Evolutionary conservation across 371 early-diverging fungal genomes (phyloP).

Genomic region (Mucor ambiguus): DNA sequence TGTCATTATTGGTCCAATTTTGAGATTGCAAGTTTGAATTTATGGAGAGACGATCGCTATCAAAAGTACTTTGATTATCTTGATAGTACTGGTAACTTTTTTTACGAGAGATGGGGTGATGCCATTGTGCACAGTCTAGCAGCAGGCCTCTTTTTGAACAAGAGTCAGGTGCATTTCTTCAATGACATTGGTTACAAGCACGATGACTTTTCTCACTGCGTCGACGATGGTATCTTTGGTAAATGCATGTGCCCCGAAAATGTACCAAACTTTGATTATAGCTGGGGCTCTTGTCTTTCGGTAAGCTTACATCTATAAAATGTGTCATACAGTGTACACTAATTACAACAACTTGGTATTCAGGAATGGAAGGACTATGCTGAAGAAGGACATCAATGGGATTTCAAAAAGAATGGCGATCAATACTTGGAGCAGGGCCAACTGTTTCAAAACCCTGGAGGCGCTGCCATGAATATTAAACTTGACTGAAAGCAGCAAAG

Average conservation of each 20-base stretch:
- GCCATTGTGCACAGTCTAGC: slow-evolving; percentile 96
- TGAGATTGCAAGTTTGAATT: slow-evolving; percentile 75
- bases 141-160: slow-evolving; percentile 77
- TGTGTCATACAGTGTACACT: background rate
- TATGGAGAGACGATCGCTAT: slow-evolving; percentile 76
- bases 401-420: slow-evolving; percentile 33
- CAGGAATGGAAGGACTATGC: slow-evolving; percentile 34
- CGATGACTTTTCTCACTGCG: slow-evolving; percentile 45
- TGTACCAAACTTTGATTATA: slow-evolving; percentile 34
- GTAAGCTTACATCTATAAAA: slow-evolving; percentile 10
- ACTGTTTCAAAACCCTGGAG: background rate
- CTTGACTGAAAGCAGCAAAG: background rate
- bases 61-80: slow-evolving; percentile 76
- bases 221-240: slow-evolving; percentile 39
- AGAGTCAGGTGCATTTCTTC: slow-evolving; percentile 86
- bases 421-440: slow-evolving; percentile 23
- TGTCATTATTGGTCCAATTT: slow-evolving; percentile 93
- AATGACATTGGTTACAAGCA: slow-evolving; percentile 82
- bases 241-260: slow-evolving; percentile 50
- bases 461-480: background rate
- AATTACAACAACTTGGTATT: background rate
- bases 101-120: slow-evolving; percentile 97
- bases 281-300: slow-evolving; percentile 40
- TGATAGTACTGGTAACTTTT: slow-evolving; percentile 86
- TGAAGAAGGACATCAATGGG: slow-evolving; percentile 32